Percentiles rank a stretch among this genome's conserved stretches.
phyloP scores from a whole-genome alignment of 768 basidiomycete genomes.

The Boletellus emodensis region DNA sequence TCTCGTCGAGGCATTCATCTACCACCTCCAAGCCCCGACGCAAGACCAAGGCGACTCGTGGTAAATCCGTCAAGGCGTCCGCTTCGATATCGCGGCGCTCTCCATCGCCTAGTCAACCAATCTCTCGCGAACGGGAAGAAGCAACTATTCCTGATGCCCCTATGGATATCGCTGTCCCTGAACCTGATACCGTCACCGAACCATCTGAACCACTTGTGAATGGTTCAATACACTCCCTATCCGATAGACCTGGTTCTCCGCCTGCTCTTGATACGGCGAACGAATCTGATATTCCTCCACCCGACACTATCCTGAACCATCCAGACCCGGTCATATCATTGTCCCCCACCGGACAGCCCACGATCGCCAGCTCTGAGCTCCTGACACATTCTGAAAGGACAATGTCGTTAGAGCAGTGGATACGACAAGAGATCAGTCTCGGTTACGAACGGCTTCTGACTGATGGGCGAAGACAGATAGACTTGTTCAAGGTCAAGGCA shows the following conservation, averaged over 20 bases:
- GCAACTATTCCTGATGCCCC: background rate
- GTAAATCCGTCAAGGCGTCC: slow-evolving; percentile 20
- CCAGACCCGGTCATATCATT: slow-evolving; percentile 14
- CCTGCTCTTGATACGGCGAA: background rate
- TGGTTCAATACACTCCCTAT: background rate
- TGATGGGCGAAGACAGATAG: slow-evolving; percentile 51
- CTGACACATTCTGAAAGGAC: slow-evolving; percentile 49
- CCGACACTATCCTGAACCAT: background rate
- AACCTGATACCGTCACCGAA: background rate
- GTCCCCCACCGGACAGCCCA: slow-evolving; percentile 10
- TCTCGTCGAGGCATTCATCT: slow-evolving; percentile 29
- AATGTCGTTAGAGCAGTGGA: slow-evolving; percentile 85
- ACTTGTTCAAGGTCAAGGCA: slow-evolving; percentile 44
- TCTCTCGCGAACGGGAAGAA: background rate
- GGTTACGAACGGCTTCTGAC: slow-evolving; percentile 57
- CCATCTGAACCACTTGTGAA: background rate
- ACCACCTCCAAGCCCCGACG: slow-evolving; percentile 22
- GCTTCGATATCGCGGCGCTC: slow-evolving; percentile 10
- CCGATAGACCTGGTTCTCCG: background rate
- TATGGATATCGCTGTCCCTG: background rate
- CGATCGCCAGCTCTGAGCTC: slow-evolving; percentile 10
- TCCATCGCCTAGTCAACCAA: slow-evolving; percentile 9
- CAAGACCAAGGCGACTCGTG: slow-evolving; percentile 19
- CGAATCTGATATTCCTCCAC: background rate
- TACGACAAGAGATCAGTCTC: slow-evolving; percentile 67